Conservation (phyloP, 1,139 yeast species). For the Suhomyces bokatorum region DNA sequence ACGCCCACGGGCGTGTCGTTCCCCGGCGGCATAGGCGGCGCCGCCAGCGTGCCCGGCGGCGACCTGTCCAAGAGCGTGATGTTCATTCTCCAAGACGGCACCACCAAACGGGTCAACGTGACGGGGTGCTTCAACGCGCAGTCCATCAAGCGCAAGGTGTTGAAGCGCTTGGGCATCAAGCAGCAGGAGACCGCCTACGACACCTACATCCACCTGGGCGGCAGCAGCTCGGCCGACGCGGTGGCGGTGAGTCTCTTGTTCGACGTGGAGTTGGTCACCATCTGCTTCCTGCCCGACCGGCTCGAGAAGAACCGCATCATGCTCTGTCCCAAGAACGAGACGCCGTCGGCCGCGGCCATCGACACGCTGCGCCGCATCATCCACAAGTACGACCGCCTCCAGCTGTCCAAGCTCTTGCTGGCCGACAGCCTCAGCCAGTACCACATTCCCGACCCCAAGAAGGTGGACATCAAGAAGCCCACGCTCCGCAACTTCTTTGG, state of each 20-base stretch:
- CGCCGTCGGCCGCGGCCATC: conserved; percentile 69
- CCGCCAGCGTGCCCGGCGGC: conserved; percentile 36
- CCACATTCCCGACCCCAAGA: conserved; percentile 27
- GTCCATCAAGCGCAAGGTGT: conserved; percentile 69
- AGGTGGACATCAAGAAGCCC: conserved; percentile 15
- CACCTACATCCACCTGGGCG: conserved; percentile 34
- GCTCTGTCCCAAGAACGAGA: conserved; percentile 61
- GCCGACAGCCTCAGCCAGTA: conserved; percentile 23
- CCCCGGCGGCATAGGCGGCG: neutral
- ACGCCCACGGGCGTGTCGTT: conserved; percentile 15
- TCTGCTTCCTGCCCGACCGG: conserved; percentile 75
- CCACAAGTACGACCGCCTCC: conserved; percentile 36
- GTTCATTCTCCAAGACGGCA: conserved; percentile 75
- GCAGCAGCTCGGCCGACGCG: conserved; percentile 6
- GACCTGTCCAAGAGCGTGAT: conserved; percentile 42
- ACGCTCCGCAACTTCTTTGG: conserved; percentile 65
- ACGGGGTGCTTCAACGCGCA: conserved; percentile 82
- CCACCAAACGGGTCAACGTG: conserved; percentile 69
- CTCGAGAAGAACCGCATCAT: conserved; percentile 73
- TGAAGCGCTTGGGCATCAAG: conserved; percentile 59
- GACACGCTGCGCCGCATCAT: conserved; percentile 55
- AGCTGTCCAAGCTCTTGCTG: conserved; percentile 15
- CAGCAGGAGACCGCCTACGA: conserved; percentile 42
- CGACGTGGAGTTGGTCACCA: conserved; percentile 80
- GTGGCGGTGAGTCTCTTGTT: conserved; percentile 50